A percentile compares a stretch with the other conserved stretches of the same genome.
These are phyloP conservation scores for Jatropha multifida DNA, from an alignment of 441 rosid species.

Conservation along the genomic window DNA sequence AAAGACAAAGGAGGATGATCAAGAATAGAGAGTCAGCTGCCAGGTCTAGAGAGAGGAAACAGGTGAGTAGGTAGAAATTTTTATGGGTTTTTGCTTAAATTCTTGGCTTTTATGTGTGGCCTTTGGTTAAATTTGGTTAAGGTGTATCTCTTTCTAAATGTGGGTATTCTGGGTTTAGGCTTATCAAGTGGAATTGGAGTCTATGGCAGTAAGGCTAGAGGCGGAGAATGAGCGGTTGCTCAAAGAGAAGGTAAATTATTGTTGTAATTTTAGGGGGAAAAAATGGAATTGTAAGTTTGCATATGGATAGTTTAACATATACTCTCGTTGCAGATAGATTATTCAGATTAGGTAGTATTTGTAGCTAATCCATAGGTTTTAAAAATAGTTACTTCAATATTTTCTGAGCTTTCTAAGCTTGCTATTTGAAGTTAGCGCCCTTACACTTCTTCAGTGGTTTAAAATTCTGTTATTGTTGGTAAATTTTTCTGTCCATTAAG, in stretches of 20 bases:
- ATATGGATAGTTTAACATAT: background rate
- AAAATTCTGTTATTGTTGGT: background rate
- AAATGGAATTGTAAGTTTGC: background rate
- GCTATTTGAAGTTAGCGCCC: background rate
- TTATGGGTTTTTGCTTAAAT: background rate
- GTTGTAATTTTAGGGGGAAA: background rate
- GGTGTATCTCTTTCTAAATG: background rate
- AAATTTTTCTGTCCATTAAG: background rate
- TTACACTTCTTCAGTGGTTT: background rate
- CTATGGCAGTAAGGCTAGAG: conserved; percentile 64
- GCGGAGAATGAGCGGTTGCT: conserved; percentile 68
- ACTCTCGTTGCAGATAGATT: conserved; percentile 7
- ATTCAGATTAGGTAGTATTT: background rate
- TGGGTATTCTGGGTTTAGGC: conserved; percentile 42
- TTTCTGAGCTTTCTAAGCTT: background rate
- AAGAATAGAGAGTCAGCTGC: conserved; percentile 97
- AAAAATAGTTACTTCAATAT: background rate
- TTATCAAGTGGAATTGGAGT: conserved; percentile 80
- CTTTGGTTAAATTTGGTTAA: background rate
- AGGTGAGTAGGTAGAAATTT: conserved; percentile 34
- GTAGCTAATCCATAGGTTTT: background rate
- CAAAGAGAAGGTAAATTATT: conserved; percentile 58
- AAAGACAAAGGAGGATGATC: conserved; percentile 92
- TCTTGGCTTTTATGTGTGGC: background rate
- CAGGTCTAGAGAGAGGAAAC: conserved; percentile 91